Conservation (phyloP, 768 basidiomycete genomes). For the Collybia sp. region DNA sequence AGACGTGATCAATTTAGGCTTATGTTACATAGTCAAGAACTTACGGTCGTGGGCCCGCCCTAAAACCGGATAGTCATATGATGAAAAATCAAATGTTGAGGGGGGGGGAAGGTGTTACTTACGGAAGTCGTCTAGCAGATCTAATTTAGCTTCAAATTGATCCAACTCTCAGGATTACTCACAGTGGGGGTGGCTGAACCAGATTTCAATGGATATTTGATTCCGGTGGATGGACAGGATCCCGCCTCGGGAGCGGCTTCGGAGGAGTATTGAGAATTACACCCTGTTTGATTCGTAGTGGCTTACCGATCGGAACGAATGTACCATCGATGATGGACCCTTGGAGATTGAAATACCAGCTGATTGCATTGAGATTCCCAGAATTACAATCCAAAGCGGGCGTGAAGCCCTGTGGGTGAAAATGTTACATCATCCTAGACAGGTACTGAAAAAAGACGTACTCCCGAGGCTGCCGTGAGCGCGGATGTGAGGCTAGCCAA, state of each 20-base stretch:
- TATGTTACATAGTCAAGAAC: slow-evolving; percentile 1
- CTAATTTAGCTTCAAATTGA: too few species aligned
- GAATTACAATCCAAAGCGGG: slow-evolving; percentile 29
- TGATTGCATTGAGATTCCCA: slow-evolving; percentile 31
- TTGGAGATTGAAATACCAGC: slow-evolving; percentile 60
- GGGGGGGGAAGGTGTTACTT: slow-evolving; percentile 1
- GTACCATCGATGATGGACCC: slow-evolving; percentile 66
- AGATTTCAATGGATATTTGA: slow-evolving; percentile 58
- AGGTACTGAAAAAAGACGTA: slow-evolving; percentile 13
- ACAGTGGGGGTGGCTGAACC: slow-evolving; percentile 27
- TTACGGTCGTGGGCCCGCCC: slow-evolving; percentile 12
- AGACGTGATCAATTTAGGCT: neutral
- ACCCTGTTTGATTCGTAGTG: neutral
- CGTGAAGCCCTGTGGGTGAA: slow-evolving; percentile 34
- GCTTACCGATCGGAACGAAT: slow-evolving; percentile 56
- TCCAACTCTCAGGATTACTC: slow-evolving; percentile 6
- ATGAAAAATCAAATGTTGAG: neutral
- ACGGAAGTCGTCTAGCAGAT: slow-evolving; percentile 11
- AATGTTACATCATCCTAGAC: neutral
- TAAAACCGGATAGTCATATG: neutral
- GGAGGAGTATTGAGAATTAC: neutral
- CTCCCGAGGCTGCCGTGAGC: slow-evolving; percentile 50
- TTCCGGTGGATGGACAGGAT: slow-evolving; percentile 49
- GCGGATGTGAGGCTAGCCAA: slow-evolving; percentile 50
- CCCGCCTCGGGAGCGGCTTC: slow-evolving; percentile 47